These are phyloP conservation scores for Anisodus acutangulus DNA, from an alignment of 257 asterid genomes.

Conservation along the genomic window DNA sequence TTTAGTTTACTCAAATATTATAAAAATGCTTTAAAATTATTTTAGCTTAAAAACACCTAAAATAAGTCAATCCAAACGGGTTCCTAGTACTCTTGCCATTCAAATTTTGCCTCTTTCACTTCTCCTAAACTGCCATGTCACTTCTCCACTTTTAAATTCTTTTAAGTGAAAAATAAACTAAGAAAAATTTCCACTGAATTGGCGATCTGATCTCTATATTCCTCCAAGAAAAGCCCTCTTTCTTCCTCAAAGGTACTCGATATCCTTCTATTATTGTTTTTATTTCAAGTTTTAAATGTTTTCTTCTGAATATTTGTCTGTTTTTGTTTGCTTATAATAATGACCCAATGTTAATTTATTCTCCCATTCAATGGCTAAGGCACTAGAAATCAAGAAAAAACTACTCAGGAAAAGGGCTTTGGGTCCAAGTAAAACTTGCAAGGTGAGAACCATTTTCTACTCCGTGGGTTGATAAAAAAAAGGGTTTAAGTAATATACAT, in stretches of 20 bases:
- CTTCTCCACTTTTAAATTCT: slow-evolving; percentile 24
- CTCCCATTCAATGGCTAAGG: not conserved
- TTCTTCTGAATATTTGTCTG: not conserved
- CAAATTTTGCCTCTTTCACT: slow-evolving; percentile 28
- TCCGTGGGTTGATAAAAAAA: not conserved
- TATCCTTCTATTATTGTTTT: not conserved
- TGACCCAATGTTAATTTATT: too few relatives aligned
- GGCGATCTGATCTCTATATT: slow-evolving; percentile 31
- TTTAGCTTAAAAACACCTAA: not conserved
- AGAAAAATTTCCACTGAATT: slow-evolving; percentile 22
- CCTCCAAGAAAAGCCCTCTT: slow-evolving; percentile 26
- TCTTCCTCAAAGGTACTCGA: slow-evolving; percentile 36
- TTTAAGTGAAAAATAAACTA: not conserved
- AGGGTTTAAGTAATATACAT: too few relatives aligned
- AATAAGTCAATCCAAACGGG: not conserved
- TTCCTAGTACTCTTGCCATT: slow-evolving; percentile 1
- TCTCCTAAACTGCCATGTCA: slow-evolving; percentile 32
- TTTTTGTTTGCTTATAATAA: not conserved
- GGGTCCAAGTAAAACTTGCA: not conserved
- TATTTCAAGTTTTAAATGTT: too few relatives aligned
- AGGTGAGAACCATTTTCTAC: not conserved
- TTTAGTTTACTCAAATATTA: too few relatives aligned
- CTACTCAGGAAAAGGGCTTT: not conserved
- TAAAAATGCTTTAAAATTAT: too few relatives aligned
- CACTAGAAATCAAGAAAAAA: slow-evolving; percentile 27